Conservation (phyloP, 2,329 filamentous ascomycete genomes). For the Fusarium chlamydosporum region DNA sequence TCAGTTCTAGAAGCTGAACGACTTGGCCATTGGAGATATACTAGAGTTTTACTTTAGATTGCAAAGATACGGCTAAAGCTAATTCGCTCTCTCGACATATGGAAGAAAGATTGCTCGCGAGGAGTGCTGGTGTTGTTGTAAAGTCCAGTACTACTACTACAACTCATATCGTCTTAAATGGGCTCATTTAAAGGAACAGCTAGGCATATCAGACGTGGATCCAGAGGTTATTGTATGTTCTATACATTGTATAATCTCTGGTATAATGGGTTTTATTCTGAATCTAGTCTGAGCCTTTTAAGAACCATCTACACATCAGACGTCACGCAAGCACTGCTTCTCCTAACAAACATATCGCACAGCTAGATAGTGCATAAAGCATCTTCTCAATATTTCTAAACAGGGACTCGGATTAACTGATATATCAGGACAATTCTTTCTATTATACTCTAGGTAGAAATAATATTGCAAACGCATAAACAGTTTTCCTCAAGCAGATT, state of each 20-base stretch:
- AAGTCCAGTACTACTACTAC: neutral
- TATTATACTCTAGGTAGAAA: neutral
- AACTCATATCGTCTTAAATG: neutral
- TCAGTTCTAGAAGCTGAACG: slow-evolving; percentile 35
- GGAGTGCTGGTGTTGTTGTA: neutral
- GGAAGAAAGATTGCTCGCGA: neutral
- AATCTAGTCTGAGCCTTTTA: too few relatives aligned
- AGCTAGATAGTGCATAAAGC: neutral
- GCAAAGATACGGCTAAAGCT: neutral
- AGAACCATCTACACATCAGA: too few relatives aligned
- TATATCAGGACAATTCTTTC: too few relatives aligned
- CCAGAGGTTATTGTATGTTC: too few relatives aligned
- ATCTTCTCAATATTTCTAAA: neutral
- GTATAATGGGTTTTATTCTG: too few relatives aligned
- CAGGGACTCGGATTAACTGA: too few relatives aligned
- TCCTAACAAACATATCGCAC: too few relatives aligned
- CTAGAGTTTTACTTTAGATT: neutral
- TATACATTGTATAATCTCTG: too few relatives aligned
- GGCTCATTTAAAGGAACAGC: neutral
- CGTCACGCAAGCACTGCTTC: too few relatives aligned
- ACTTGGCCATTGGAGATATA: slow-evolving; percentile 5
- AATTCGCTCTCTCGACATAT: neutral
- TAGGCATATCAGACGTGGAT: too few relatives aligned
- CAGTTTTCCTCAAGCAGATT: neutral
- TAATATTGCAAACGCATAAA: neutral